Evolutionary conservation across 2,329 filamentous ascomycete species (phyloP).

Genomic region (Coleophoma crateriformis): DNA sequence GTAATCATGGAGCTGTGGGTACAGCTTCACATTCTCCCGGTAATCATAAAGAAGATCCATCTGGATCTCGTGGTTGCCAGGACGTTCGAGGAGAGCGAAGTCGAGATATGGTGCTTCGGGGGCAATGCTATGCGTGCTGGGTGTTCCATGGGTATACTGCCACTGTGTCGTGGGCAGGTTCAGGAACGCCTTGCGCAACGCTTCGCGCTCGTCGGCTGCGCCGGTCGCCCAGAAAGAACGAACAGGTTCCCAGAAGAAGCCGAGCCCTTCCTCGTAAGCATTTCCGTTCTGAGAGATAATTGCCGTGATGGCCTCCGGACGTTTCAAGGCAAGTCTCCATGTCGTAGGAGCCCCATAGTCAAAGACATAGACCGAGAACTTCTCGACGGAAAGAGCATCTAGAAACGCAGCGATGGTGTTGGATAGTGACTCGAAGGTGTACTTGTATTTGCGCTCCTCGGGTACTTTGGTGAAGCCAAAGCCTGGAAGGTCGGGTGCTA

Average conservation of each 20-base stretch:
- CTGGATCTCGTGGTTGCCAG: conserved; percentile 46
- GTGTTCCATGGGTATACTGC: background rate
- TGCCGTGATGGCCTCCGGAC: conserved; percentile 38
- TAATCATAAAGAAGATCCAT: conserved; percentile 54
- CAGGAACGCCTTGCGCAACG: background rate
- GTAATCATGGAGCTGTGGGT: conserved; percentile 49
- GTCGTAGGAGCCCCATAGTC: conserved; percentile 54
- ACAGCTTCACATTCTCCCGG: conserved; percentile 45
- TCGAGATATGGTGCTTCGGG: conserved; percentile 36
- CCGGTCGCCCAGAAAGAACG: background rate
- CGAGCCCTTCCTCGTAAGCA: conserved; percentile 49
- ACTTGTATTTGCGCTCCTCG: conserved; percentile 40
- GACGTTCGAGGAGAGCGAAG: conserved; percentile 42
- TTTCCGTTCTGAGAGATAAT: conserved; percentile 55
- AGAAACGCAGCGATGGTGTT: conserved; percentile 40
- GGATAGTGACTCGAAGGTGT: conserved; percentile 46
- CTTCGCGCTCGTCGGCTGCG: background rate
- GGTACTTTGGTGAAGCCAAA: conserved; percentile 48
- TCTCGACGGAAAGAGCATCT: conserved; percentile 34
- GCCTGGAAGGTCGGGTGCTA: conserved; percentile 52
- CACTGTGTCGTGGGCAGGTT: conserved; percentile 3
- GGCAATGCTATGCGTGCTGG: conserved; percentile 2
- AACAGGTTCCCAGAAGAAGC: conserved; percentile 10
- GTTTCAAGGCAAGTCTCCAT: conserved; percentile 42
- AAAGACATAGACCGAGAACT: conserved; percentile 52